Evolutionary conservation across 2,329 filamentous ascomycete species (phyloP), one percentile per base, ranked within the genome.

Genomic region (Clarireedia hainanense): DNA sequence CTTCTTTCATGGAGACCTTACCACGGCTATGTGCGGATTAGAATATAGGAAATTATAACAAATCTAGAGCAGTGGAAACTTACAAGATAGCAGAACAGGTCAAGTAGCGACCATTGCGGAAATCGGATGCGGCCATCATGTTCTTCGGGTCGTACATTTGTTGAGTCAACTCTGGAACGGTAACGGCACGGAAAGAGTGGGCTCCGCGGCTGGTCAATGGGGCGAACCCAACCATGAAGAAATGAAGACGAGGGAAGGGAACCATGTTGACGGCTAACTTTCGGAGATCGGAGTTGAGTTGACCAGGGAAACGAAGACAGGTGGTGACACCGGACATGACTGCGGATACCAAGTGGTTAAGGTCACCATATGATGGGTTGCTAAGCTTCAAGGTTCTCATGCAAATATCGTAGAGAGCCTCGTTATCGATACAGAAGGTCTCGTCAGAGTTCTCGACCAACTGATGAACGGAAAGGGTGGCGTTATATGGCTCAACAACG

Each of bases 141-240:
- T 99, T 99, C 91, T 97, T 99, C 71, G 94, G 92, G 81, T 99
- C 94, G 82, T 95, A 99, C 91, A 99, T 97, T 78, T 99, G 94
- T 82, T 99, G 94, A 70, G 94, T 97, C 75, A 99, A 84, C 83
- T 99, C 94, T 57, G 94, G 92, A 61, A 99, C 94, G 71, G 87
- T 91, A 75, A 97, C 88, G 66, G 94, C 92, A 73, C 94, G 94
- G 92, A 97, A 99, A 68, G 89, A 90, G 83, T 95, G 77, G 66
- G 92, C 88, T 69, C 86, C 85, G 75, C 88, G 86, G 78, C 90
- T 95, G 75, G 94, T 99, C 71, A 99, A 84, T 73, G 94, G 94
- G 76, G 94, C 92, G 75, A 99, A 99, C 75, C 94, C 94, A 74
- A 99, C 94, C 94, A 99, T 99, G 86, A 99, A 99, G 87, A 99